These are phyloP conservation scores for Emergomyces africanus DNA, from an alignment of 2,329 filamentous ascomycete species.

Conservation along the genomic window DNA sequence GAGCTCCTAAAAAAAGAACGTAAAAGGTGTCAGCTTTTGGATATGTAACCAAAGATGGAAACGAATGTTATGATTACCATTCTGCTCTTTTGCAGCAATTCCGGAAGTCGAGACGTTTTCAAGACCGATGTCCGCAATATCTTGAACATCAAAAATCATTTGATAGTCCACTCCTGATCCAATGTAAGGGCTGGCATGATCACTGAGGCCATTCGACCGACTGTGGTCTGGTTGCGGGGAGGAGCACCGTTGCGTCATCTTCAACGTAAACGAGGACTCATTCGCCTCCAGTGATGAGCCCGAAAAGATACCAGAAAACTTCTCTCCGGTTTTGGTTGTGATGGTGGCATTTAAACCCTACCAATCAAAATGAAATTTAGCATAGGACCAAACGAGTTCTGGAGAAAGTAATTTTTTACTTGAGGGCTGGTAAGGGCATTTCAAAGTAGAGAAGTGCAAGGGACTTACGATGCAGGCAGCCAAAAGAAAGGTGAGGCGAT, in stretches of 20 bases:
- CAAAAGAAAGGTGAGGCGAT: constrained; percentile 46
- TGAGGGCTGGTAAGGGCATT: neutral
- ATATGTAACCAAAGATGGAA: neutral
- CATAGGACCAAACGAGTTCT: neutral
- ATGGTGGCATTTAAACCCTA: constrained; percentile 45
- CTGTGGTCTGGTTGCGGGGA: constrained; percentile 20
- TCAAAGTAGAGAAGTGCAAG: neutral
- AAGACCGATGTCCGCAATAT: constrained; percentile 45
- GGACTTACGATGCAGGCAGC: constrained; percentile 46
- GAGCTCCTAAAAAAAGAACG: constrained; percentile 41
- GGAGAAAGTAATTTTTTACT: neutral
- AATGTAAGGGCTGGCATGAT: constrained; percentile 27
- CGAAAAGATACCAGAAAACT: constrained; percentile 49
- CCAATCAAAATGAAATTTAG: constrained; percentile 4
- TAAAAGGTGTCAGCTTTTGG: neutral
- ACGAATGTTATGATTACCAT: constrained; percentile 36
- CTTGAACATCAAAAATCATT: constrained; percentile 51
- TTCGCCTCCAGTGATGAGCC: constrained; percentile 40
- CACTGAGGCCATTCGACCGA: constrained; percentile 30
- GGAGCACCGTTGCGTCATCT: constrained; percentile 48
- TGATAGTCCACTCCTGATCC: constrained; percentile 33
- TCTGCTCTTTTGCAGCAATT: constrained; percentile 39
- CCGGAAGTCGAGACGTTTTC: constrained; percentile 41
- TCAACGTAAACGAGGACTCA: constrained; percentile 46
- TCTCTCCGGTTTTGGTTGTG: constrained; percentile 48